Evolutionary conservation across 2,329 filamentous ascomycete genomes (phyloP).

Genomic region (Ambrosiella cleistominuta): DNA sequence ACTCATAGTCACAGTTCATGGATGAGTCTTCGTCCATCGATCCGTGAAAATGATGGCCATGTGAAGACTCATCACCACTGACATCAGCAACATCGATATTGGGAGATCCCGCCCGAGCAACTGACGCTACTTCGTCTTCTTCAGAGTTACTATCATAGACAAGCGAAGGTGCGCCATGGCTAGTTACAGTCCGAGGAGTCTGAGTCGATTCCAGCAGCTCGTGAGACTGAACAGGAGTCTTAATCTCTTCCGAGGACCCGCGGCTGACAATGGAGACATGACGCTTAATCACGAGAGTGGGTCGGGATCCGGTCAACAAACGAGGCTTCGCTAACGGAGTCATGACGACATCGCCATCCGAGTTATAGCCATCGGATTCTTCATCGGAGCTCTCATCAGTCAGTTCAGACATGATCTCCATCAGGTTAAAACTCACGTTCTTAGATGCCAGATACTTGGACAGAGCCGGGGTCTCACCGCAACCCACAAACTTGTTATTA

Average conservation of each 20-base stretch:
- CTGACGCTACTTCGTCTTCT: slow-evolving; percentile 29
- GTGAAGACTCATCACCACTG: slow-evolving; percentile 9
- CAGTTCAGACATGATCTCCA: slow-evolving; percentile 8
- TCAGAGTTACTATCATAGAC: slow-evolving; percentile 70
- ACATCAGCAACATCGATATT: slow-evolving; percentile 11
- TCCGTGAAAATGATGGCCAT: neutral
- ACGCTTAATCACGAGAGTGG: slow-evolving; percentile 11
- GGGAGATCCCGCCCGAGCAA: slow-evolving; percentile 9
- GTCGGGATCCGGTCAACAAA: neutral
- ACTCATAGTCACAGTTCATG: slow-evolving; percentile 5
- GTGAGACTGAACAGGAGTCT: slow-evolving; percentile 17
- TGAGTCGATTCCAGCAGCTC: slow-evolving; percentile 36
- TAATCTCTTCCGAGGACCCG: slow-evolving; percentile 9
- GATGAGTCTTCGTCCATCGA: slow-evolving; percentile 5
- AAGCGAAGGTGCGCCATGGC: slow-evolving; percentile 61
- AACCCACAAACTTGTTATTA: slow-evolving; percentile 11
- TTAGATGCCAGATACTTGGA: slow-evolving; percentile 12
- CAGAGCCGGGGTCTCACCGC: slow-evolving; percentile 9
- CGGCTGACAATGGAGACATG: slow-evolving; percentile 8
- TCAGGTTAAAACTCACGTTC: slow-evolving; percentile 10
- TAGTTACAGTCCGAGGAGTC: slow-evolving; percentile 51
- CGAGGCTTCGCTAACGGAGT: neutral
- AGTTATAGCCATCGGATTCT: slow-evolving; percentile 5
- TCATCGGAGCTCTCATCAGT: slow-evolving; percentile 6
- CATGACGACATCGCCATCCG: slow-evolving; percentile 2